phyloP scores from a whole-genome alignment of 495 filamentous ascomycete genomes.

The Penicillium pulvis region DNA sequence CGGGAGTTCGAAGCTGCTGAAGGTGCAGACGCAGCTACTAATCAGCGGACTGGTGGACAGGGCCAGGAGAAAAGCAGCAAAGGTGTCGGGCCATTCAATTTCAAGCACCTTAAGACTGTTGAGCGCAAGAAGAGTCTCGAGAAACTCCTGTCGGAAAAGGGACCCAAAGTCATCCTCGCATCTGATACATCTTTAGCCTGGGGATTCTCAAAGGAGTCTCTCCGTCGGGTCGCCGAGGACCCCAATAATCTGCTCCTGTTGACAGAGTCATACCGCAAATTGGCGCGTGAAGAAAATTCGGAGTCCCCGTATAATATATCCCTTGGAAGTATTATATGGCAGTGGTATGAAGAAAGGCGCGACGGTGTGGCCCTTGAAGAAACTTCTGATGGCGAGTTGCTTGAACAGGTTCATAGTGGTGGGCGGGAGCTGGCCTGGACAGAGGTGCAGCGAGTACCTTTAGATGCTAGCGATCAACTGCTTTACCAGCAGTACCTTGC shows the following conservation, averaged over 20 bases:
- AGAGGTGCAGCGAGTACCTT: slow-evolving; percentile 59
- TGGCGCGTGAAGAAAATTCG: slow-evolving; percentile 35
- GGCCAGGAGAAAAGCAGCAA: slow-evolving; percentile 42
- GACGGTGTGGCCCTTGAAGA: slow-evolving; percentile 64
- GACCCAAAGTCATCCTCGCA: slow-evolving; percentile 80
- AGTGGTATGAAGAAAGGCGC: slow-evolving; percentile 69
- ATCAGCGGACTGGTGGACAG: slow-evolving; percentile 38
- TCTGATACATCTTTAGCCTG: slow-evolving; percentile 89
- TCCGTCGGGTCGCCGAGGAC: slow-evolving; percentile 73
- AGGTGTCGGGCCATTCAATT: slow-evolving; percentile 80
- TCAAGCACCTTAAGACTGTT: slow-evolving; percentile 79
- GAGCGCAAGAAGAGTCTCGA: slow-evolving; percentile 75
- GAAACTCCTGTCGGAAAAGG: slow-evolving; percentile 53
- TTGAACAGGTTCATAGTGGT: slow-evolving; percentile 65
- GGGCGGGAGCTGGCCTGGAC: slow-evolving; percentile 62
- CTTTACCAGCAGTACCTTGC: slow-evolving; percentile 91
- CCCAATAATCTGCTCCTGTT: slow-evolving; percentile 80
- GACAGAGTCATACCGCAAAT: slow-evolving; percentile 64
- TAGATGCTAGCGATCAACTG: slow-evolving; percentile 72
- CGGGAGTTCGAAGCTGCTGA: slow-evolving; percentile 85
- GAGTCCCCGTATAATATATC: slow-evolving; percentile 36
- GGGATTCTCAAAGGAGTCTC: slow-evolving; percentile 89
- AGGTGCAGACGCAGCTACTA: slow-evolving; percentile 46
- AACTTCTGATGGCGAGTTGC: slow-evolving; percentile 56
- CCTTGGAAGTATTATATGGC: slow-evolving; percentile 65